Conservation (phyloP, 179 eudicot species). For the Drosera spatulata region DNA sequence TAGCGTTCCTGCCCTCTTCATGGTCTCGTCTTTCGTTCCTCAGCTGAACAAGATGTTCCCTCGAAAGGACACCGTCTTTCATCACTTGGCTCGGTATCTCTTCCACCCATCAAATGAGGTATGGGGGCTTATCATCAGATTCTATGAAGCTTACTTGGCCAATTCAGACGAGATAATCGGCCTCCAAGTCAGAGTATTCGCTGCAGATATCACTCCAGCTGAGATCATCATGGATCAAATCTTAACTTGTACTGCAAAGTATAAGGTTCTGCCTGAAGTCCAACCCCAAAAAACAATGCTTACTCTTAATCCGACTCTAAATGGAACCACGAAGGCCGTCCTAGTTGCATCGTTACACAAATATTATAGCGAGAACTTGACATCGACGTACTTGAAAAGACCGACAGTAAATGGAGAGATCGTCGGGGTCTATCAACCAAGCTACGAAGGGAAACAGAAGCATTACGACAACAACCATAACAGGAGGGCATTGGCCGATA, state of each 20-base stretch:
- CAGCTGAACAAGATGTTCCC: slow-evolving; percentile 46
- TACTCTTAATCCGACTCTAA: background rate
- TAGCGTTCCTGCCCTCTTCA: slow-evolving; percentile 45
- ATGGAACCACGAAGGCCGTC: slow-evolving; percentile 18
- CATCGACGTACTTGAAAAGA: slow-evolving; percentile 32
- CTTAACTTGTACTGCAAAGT: slow-evolving; percentile 30
- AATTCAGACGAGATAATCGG: slow-evolving; percentile 46
- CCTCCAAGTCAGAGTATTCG: slow-evolving; percentile 47
- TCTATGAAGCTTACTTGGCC: slow-evolving; percentile 39
- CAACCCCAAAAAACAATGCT: background rate
- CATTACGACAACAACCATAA: slow-evolving; percentile 26
- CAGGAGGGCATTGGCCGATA: slow-evolving; percentile 55
- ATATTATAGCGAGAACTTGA: slow-evolving; percentile 34
- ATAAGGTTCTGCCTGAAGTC: slow-evolving; percentile 29
- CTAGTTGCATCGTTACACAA: slow-evolving; percentile 44
- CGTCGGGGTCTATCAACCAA: slow-evolving; percentile 41
- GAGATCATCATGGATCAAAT: slow-evolving; percentile 41
- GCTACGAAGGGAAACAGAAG: slow-evolving; percentile 41
- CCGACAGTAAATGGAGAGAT: slow-evolving; percentile 36
- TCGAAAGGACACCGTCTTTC: slow-evolving; percentile 42
- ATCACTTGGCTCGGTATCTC: slow-evolving; percentile 46
- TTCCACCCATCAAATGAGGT: slow-evolving; percentile 51
- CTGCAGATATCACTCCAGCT: slow-evolving; percentile 19
- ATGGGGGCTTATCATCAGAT: slow-evolving; percentile 56
- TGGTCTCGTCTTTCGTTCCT: slow-evolving; percentile 35